Evolutionary conservation across 1,139 yeast species (phyloP), one percentile per base, ranked within the genome.

Genomic region (Wickerhamomyces sp.): DNA sequence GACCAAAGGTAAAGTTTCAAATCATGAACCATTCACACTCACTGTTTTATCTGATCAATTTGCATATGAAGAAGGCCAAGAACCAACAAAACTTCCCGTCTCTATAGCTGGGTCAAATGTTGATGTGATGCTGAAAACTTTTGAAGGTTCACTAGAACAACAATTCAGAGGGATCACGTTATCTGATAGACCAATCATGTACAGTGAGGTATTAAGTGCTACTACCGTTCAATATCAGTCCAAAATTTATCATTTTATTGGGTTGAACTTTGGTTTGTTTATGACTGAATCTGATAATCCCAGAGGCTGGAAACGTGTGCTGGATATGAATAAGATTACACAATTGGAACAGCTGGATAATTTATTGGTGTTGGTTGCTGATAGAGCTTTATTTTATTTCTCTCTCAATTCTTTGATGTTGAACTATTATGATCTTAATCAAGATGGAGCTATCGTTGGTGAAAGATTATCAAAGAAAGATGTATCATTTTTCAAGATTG

Each of bases 51-150:
- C 85, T 8, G 81, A 79, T 48, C 68, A 75, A 24, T 86, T 86
- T 61, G 83, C 80, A 1, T 85, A 83, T 56, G 85, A 79, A 17
- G 70, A 67, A 7, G 61, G 68, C 9, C 73, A 69, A 37, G 67
- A 72, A n/a, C 75, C 85, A 0, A 56, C 59, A 3, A 78, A 76
- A 47, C 58, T 84, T 33, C 89, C 85, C 3, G 65, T 81, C 2
- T 73, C 78, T 41, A 72, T 81, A 0, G 71, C 76, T n/a, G 72
- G 75, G 15, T 86, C 87, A 25, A 84, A 82, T 1, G 59, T 85
- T 18, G 81, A 79, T 45, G 59, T 69, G 6, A 76, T 79, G 5
- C 55, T 74, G 28, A 56, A 58, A 22, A 31, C 49, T 60, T 60
- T 22, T 48, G 48, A 51, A 17, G 46, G 44, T 21, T 33, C 53